These are phyloP conservation scores for Coemansia sp. DNA, from an alignment of 192 early-diverging fungal genomes.

Conservation along the genomic window DNA sequence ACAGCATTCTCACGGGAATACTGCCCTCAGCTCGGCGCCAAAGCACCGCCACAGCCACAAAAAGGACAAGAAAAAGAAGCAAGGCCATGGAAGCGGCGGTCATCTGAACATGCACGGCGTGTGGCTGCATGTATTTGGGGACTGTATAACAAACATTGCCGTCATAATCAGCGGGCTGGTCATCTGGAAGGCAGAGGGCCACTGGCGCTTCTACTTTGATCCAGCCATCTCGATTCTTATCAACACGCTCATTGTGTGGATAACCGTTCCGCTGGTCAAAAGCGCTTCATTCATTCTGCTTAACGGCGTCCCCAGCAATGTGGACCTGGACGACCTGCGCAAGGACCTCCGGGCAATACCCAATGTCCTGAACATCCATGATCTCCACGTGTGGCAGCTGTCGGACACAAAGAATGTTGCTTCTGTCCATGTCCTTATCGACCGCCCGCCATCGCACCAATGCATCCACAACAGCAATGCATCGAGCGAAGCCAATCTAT, in stretches of 20 bases:
- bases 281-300: slow-evolving; percentile 76
- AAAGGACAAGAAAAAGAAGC: slow-evolving; percentile 10
- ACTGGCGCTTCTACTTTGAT: slow-evolving; percentile 82
- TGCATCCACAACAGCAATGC: slow-evolving; percentile 53
- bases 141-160: slow-evolving; percentile 83
- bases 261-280: slow-evolving; percentile 62
- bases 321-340: slow-evolving; percentile 66
- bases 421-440: slow-evolving; percentile 76
- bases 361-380: slow-evolving; percentile 76
- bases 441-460: slow-evolving; percentile 46
- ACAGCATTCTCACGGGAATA: slow-evolving; percentile 21
- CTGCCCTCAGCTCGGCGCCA: background rate
- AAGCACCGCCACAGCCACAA: slow-evolving; percentile 38
- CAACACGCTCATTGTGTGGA: slow-evolving; percentile 54
- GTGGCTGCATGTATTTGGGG: slow-evolving; percentile 89
- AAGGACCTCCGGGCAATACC: slow-evolving; percentile 60
- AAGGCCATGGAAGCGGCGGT: slow-evolving; percentile 19
- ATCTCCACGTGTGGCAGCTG: slow-evolving; percentile 91
- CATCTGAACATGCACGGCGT: slow-evolving; percentile 73
- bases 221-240: slow-evolving; percentile 69
- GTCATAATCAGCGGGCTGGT: slow-evolving; percentile 80
- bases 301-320: slow-evolving; percentile 71
- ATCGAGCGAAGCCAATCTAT: slow-evolving; percentile 25
- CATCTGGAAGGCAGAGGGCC: slow-evolving; percentile 66
- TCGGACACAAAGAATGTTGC: slow-evolving; percentile 80